Percentiles rank a stretch among this genome's conserved stretches.
Evolutionary conservation across 2,329 filamentous ascomycete genomes (phyloP).

Genomic region (Colletotrichum sojae): DNA sequence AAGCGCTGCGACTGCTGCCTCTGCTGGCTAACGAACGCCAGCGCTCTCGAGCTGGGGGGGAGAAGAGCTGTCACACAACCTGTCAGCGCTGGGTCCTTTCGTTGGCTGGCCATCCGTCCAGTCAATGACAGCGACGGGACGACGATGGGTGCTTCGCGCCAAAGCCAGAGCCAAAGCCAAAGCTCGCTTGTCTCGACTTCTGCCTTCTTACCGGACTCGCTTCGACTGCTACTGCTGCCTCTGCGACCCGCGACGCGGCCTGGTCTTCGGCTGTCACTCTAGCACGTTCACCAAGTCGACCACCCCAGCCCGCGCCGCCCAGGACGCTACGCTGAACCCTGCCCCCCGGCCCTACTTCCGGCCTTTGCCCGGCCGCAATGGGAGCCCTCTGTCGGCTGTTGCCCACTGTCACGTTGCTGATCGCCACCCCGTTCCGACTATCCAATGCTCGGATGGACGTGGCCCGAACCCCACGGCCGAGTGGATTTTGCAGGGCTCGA

Average conservation of each 20-base stretch:
- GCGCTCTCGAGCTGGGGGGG: slow-evolving; percentile 13
- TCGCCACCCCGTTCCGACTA: slow-evolving; percentile 39
- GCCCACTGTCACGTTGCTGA: slow-evolving; percentile 33
- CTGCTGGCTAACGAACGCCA: slow-evolving; percentile 4
- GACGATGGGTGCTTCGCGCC: slow-evolving; percentile 29
- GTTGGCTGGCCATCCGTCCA: slow-evolving; percentile 29
- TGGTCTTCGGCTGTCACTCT: slow-evolving; percentile 31
- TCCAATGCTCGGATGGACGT: slow-evolving; percentile 27
- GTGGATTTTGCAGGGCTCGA: slow-evolving; percentile 33
- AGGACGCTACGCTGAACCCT: slow-evolving; percentile 20
- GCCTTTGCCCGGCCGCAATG: slow-evolving; percentile 36
- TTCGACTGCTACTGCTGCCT: slow-evolving; percentile 1
- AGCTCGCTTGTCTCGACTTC: not conserved
- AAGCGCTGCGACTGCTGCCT: slow-evolving; percentile 26
- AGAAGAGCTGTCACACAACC: slow-evolving; percentile 24
- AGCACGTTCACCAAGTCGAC: slow-evolving; percentile 18
- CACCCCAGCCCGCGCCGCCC: slow-evolving; percentile 21
- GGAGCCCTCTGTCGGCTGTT: slow-evolving; percentile 27
- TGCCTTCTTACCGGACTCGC: slow-evolving; percentile 3
- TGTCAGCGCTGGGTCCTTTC: slow-evolving; percentile 22
- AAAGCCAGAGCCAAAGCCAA: not conserved
- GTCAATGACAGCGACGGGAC: slow-evolving; percentile 26
- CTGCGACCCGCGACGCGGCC: slow-evolving; percentile 35
- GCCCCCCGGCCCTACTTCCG: slow-evolving; percentile 14
- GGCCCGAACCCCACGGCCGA: slow-evolving; percentile 33